Conservation (phyloP, 352 stramenopile species). For the Phytophthora sp. region DNA sequence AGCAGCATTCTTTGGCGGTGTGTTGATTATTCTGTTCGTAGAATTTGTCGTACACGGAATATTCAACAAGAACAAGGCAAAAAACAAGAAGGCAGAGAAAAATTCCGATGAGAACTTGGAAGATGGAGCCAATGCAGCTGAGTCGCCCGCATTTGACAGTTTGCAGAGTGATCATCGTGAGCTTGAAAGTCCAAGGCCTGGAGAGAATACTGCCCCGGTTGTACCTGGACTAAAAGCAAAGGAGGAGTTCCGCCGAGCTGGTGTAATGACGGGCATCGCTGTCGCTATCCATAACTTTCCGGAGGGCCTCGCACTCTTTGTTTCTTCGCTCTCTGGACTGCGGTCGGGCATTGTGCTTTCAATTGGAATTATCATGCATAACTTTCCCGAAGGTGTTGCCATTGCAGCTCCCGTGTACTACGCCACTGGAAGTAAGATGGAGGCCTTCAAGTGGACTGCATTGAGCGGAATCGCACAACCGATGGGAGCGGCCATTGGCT, state of each 20-base stretch:
- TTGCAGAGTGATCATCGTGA: background rate
- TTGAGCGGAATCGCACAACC: slow-evolving; percentile 92
- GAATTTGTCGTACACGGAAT: slow-evolving; percentile 62
- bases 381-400: slow-evolving; percentile 96
- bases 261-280: slow-evolving; percentile 93
- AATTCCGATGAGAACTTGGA: background rate
- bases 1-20: slow-evolving; percentile 54
- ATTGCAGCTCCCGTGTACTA: slow-evolving; percentile 97
- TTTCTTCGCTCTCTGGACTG: slow-evolving; percentile 91
- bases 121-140: background rate
- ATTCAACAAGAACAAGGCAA: slow-evolving; percentile 29
- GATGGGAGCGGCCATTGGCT: slow-evolving; percentile 89
- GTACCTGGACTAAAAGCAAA: slow-evolving; percentile 34
- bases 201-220: background rate
- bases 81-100: background rate
- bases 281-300: slow-evolving; percentile 98
- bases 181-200: background rate
- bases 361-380: slow-evolving; percentile 97
- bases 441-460: slow-evolving; percentile 93
- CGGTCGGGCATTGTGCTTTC: slow-evolving; percentile 91
- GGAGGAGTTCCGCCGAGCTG: slow-evolving; percentile 77
- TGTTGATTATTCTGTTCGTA: slow-evolving; percentile 64
- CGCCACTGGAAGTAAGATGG: slow-evolving; percentile 91
- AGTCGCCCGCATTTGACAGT: background rate
- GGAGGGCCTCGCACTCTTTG: slow-evolving; percentile 96